Conservation (phyloP, 2,329 filamentous ascomycete genomes). For the Colletotrichum eleusines region DNA sequence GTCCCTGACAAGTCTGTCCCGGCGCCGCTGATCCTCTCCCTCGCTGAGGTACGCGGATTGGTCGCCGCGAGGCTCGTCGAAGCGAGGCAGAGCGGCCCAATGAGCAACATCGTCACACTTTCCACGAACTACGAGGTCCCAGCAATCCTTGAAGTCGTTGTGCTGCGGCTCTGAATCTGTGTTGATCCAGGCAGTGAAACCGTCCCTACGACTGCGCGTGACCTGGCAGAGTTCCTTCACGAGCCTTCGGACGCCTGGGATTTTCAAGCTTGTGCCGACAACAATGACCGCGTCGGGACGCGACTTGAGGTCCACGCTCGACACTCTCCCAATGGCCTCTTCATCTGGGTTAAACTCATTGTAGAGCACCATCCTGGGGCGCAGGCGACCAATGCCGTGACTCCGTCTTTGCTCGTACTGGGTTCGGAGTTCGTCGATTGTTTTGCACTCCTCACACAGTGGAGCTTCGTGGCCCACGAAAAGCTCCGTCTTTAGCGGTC, state of each 20-base stretch:
- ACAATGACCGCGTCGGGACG: constrained; percentile 94
- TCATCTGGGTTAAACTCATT: constrained; percentile 98
- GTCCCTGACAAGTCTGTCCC: constrained; percentile 52
- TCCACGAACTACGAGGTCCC: constrained; percentile 90
- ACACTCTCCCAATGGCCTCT: constrained; percentile 93
- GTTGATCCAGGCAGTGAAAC: constrained; percentile 95
- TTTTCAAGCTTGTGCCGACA: constrained; percentile 94
- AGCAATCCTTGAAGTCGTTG: constrained; percentile 89
- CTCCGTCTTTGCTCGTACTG: constrained; percentile 85
- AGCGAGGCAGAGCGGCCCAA: constrained; percentile 72
- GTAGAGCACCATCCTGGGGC: constrained; percentile 95
- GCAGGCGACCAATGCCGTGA: constrained; percentile 89
- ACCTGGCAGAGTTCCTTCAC: constrained; percentile 91
- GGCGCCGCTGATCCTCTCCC: constrained; percentile 55
- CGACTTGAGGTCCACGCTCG: constrained; percentile 84
- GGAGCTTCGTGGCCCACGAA: constrained; percentile 90
- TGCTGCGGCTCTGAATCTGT: constrained; percentile 85
- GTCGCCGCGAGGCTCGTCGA: constrained; percentile 67
- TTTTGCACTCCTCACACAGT: constrained; percentile 79
- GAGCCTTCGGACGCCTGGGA: constrained; percentile 90
- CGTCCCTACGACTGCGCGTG: constrained; percentile 84
- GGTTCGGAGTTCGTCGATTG: constrained; percentile 81
- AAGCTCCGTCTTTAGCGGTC: constrained; percentile 79
- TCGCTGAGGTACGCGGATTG: constrained; percentile 61
- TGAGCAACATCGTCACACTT: constrained; percentile 89